These are phyloP conservation scores for Penstemon barbatus DNA, from an alignment of 257 asterid genomes.

Conservation along the genomic window DNA sequence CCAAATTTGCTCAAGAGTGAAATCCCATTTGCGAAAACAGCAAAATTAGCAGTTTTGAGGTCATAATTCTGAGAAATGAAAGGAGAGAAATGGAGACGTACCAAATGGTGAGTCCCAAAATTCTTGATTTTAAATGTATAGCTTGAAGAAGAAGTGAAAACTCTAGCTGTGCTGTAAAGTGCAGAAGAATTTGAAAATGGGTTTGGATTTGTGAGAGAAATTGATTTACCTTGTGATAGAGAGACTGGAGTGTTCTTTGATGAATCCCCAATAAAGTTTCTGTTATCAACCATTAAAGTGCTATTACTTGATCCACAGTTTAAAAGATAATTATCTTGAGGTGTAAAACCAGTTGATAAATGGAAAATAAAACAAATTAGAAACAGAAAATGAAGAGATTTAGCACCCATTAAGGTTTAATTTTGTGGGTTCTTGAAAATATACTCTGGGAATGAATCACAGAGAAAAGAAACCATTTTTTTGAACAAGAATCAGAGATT, in stretches of 20 bases:
- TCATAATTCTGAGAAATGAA: constrained; percentile 45
- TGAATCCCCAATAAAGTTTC: constrained; percentile 62
- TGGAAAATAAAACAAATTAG: constrained; percentile 23
- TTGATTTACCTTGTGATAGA: constrained; percentile 56
- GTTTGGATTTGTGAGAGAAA: constrained; percentile 47
- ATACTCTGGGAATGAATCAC: neutral
- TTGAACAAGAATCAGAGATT: constrained; percentile 24
- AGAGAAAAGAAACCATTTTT: constrained; percentile 14
- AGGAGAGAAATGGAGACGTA: constrained; percentile 75
- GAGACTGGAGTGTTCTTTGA: constrained; percentile 32
- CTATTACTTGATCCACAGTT: constrained; percentile 63
- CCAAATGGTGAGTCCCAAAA: constrained; percentile 55
- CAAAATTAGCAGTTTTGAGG: constrained; percentile 44
- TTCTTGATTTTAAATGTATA: constrained; percentile 50
- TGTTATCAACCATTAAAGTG: constrained; percentile 41
- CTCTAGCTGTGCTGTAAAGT: constrained; percentile 57
- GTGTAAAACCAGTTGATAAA: constrained; percentile 52
- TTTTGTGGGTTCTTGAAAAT: constrained; percentile 16
- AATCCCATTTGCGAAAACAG: constrained; percentile 62
- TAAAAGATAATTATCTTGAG: constrained; percentile 66
- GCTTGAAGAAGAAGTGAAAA: constrained; percentile 52
- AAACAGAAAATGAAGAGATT: constrained; percentile 34
- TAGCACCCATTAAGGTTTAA: constrained; percentile 43
- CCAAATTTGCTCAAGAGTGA: constrained; percentile 41
- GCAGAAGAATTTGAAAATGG: constrained; percentile 39